Conservation (phyloP, 306 rosid genomes). For the Lathyrus sativus region DNA sequence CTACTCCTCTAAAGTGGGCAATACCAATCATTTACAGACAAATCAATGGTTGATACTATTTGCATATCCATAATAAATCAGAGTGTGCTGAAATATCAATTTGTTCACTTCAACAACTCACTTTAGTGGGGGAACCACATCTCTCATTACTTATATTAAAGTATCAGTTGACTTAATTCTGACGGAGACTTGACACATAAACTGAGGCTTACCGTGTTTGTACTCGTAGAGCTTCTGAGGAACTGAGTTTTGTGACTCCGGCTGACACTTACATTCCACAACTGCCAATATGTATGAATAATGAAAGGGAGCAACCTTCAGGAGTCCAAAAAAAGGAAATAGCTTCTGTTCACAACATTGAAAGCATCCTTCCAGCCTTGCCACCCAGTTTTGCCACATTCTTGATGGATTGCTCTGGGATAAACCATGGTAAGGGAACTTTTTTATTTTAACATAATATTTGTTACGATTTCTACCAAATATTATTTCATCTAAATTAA, state of each 20-base stretch:
- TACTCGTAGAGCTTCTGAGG: constrained; percentile 58
- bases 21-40: not conserved
- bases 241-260: constrained; percentile 49
- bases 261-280: constrained; percentile 55
- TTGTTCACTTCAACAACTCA: not conserved
- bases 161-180: constrained; percentile 18
- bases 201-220: constrained; percentile 38
- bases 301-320: constrained; percentile 44
- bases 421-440: constrained; percentile 53
- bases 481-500: constrained; percentile 38
- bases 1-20: not conserved
- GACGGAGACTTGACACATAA: constrained; percentile 29
- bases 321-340: constrained; percentile 43
- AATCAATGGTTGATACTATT: not conserved
- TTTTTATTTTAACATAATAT: constrained; percentile 3
- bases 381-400: constrained; percentile 85
- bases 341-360: constrained; percentile 39
- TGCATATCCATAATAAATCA: not conserved
- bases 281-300: constrained; percentile 48
- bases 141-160: constrained; percentile 24
- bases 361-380: constrained; percentile 52
- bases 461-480: constrained; percentile 32
- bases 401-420: constrained; percentile 50
- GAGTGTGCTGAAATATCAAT: not conserved
- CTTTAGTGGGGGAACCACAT: not conserved